phyloP scores from a whole-genome alignment of 2,329 filamentous ascomycete genomes.

The Pyrenophora graminea region DNA sequence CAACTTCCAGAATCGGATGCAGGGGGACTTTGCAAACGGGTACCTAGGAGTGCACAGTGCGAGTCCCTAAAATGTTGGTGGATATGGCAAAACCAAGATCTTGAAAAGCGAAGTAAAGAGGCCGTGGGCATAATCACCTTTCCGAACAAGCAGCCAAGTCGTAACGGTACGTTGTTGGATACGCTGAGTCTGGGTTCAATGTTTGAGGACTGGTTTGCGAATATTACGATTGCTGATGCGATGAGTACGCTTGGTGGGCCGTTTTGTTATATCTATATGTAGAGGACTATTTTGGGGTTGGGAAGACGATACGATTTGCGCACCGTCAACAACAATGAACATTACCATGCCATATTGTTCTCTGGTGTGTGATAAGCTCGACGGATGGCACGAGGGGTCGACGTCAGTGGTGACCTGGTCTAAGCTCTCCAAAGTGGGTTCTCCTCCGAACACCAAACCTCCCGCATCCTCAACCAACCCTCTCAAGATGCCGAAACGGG shows the following conservation, averaged over 20 bases:
- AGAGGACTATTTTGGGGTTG: not conserved
- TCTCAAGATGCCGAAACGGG: constrained; percentile 45
- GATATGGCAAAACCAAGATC: too few relatives aligned
- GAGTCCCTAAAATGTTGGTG: too few relatives aligned
- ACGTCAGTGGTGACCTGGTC: constrained; percentile 20
- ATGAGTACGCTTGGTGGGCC: constrained; percentile 50
- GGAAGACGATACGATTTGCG: too few relatives aligned
- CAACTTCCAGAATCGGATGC: too few relatives aligned
- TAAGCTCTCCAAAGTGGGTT: constrained; percentile 22
- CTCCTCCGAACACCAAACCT: constrained; percentile 22
- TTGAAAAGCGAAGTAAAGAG: constrained; percentile 38
- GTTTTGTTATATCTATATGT: constrained; percentile 52
- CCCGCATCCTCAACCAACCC: constrained; percentile 17
- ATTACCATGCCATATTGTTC: too few relatives aligned
- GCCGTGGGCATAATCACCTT: constrained; percentile 53
- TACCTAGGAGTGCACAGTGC: too few relatives aligned
- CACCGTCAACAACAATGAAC: too few relatives aligned
- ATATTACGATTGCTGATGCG: constrained; percentile 42
- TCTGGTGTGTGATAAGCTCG: too few relatives aligned
- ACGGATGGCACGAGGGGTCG: constrained; percentile 14
- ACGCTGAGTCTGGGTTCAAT: constrained; percentile 44
- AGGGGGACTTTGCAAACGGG: too few relatives aligned
- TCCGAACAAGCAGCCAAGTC: constrained; percentile 49
- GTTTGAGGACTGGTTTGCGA: constrained; percentile 14
- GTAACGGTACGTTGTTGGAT: constrained; percentile 52